Conservation (phyloP, 257 asterid genomes). For the Hygrophila difformis region DNA sequence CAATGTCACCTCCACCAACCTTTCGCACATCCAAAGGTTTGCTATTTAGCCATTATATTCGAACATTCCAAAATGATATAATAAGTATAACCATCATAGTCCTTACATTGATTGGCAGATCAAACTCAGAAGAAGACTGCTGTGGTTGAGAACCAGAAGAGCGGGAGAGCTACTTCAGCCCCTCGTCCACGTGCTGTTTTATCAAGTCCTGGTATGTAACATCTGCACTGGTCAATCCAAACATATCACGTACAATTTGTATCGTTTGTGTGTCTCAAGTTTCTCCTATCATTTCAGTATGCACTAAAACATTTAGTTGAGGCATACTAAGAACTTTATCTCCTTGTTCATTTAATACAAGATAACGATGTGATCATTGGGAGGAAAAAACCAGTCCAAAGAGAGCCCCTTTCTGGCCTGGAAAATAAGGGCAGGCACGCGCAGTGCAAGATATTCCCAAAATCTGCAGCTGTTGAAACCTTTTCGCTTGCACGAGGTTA, state of each 20-base stretch:
- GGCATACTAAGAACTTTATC: conserved; percentile 3
- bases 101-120: conserved; percentile 21
- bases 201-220: conserved; percentile 69
- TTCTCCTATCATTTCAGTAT: no score
- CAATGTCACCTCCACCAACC: conserved; percentile 43
- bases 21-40: conserved; percentile 35
- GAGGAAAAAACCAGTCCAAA: conserved; percentile 33
- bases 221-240: not conserved
- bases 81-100: not conserved
- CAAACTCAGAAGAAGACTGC: conserved; percentile 26
- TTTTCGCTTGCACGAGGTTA: conserved; percentile 20
- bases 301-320: no score
- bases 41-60: conserved; percentile 5
- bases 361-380: conserved; percentile 59
- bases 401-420: conserved; percentile 29
- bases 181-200: conserved; percentile 94
- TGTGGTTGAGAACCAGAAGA: conserved; percentile 31
- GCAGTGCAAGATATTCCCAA: conserved; percentile 35
- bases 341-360: conserved; percentile 18
- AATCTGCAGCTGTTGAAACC: conserved; percentile 29
- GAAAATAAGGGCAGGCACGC: conserved; percentile 43
- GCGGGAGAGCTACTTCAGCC: conserved; percentile 45
- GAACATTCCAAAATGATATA: not conserved
- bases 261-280: no score
- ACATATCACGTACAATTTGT: no score